phyloP scores from a whole-genome alignment of 805 yeast genomes.

The Suhomyces sp. region DNA sequence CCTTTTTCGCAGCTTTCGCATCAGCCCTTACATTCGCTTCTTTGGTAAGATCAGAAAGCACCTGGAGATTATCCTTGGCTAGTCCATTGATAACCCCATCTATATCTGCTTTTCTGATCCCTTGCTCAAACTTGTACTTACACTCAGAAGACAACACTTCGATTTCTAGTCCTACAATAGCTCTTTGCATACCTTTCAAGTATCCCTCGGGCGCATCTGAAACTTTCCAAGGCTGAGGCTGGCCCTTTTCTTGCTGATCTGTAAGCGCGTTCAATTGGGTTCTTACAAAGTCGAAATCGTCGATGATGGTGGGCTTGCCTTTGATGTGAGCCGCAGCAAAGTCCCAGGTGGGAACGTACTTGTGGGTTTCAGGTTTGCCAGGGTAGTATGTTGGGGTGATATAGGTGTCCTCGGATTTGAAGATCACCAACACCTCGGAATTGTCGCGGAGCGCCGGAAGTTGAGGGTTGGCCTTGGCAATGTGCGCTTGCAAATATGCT shows the following conservation, averaged over 20 bases:
- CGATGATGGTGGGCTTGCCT: conserved; percentile 48
- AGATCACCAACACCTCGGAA: conserved; percentile 47
- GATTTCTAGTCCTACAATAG: conserved; percentile 56
- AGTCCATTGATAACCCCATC: conserved; percentile 53
- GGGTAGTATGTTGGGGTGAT: conserved; percentile 61
- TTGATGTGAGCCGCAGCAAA: conserved; percentile 55
- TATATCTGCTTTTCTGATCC: conserved; percentile 39
- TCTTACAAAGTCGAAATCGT: conserved; percentile 45
- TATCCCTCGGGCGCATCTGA: conserved; percentile 55
- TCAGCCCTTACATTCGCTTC: conserved; percentile 10
- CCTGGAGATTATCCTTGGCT: conserved; percentile 31
- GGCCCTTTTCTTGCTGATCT: conserved; percentile 43
- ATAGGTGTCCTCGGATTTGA: conserved; percentile 51
- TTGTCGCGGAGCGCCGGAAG: conserved; percentile 33
- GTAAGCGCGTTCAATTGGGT: conserved; percentile 44
- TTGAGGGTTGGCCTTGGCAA: conserved; percentile 54
- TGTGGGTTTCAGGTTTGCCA: conserved; percentile 52
- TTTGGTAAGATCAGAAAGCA: conserved; percentile 24
- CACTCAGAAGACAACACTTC: conserved; percentile 46
- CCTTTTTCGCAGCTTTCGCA: neutral
- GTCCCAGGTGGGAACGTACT: conserved; percentile 71
- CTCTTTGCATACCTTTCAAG: conserved; percentile 40
- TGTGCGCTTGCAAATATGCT: conserved; percentile 49
- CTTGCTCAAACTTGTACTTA: conserved; percentile 60
- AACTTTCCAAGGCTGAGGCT: conserved; percentile 50